phyloP scores from a whole-genome alignment of 169 alveolate species.

The Theileria annulata region DNA sequence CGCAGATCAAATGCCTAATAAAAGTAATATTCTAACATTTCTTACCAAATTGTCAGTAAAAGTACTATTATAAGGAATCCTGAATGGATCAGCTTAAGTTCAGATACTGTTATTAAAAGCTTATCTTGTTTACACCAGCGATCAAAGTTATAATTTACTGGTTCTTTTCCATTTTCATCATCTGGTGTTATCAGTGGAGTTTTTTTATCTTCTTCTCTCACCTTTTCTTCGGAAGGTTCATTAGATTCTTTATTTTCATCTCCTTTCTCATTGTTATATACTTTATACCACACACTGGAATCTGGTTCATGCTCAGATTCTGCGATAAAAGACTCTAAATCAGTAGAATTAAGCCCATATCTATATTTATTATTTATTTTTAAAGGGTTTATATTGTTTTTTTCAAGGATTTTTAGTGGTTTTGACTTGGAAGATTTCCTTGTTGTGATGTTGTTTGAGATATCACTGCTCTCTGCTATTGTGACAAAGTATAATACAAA shows the following conservation, averaged over 20 bases:
- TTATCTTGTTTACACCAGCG: conserved; percentile 29
- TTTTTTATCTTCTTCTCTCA: neutral
- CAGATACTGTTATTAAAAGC: conserved; percentile 22
- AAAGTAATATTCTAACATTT: neutral
- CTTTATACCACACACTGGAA: conserved; percentile 14
- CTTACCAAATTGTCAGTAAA: conserved; percentile 40
- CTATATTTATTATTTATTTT: neutral
- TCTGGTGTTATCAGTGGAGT: neutral
- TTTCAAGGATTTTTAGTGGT: neutral
- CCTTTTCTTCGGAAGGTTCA: conserved; percentile 12
- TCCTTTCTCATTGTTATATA: neutral
- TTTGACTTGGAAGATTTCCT: neutral
- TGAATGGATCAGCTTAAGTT: conserved; percentile 28
- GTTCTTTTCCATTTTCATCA: conserved; percentile 2
- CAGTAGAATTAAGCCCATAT: neutral
- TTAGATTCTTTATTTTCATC: neutral
- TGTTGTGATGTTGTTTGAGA: neutral
- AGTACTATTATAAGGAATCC: conserved; percentile 18
- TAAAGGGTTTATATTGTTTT: neutral
- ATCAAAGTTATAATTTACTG: conserved; percentile 8
- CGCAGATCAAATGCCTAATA: conserved; percentile 32
- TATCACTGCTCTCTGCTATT: neutral
- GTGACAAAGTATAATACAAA: conserved; percentile 16
- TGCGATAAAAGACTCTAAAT: neutral
- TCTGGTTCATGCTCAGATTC: neutral